These are phyloP conservation scores for Curvularia spicifera DNA, from an alignment of 2,329 filamentous ascomycete species.

Conservation along the genomic window DNA sequence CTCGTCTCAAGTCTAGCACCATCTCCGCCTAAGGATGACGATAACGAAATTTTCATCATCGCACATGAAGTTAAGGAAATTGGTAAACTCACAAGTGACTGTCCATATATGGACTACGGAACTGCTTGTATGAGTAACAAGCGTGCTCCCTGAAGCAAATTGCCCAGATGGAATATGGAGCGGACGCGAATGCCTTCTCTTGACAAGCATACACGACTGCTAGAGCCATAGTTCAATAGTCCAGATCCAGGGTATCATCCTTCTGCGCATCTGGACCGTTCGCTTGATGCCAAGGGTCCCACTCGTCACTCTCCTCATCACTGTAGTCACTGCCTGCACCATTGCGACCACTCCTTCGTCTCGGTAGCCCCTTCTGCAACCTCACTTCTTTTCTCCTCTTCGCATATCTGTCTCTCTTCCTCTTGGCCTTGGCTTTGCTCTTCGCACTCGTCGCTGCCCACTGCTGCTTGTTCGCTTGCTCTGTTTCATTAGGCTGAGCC, in stretches of 20 bases:
- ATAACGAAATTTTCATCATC: slow-evolving; percentile 88
- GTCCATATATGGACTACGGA: background rate
- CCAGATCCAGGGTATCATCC: slow-evolving; percentile 51
- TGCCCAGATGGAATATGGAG: too few relatives aligned
- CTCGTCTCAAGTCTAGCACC: slow-evolving; percentile 30
- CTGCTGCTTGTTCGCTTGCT: slow-evolving; percentile 32
- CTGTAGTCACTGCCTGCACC: slow-evolving; percentile 27
- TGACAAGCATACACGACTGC: background rate
- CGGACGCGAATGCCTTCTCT: background rate
- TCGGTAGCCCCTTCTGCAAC: slow-evolving; percentile 20
- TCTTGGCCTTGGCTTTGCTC: slow-evolving; percentile 35
- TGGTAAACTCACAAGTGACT: slow-evolving; percentile 17
- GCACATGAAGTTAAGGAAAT: slow-evolving; percentile 13
- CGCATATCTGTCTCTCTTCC: slow-evolving; percentile 34
- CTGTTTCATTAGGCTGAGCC: slow-evolving; percentile 20
- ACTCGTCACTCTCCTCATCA: slow-evolving; percentile 47
- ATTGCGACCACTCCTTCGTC: slow-evolving; percentile 14
- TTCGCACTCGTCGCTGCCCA: slow-evolving; percentile 38
- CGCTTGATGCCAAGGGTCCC: slow-evolving; percentile 55
- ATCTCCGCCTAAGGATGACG: slow-evolving; percentile 95
- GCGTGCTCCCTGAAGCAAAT: background rate
- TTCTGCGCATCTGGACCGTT: slow-evolving; percentile 54
- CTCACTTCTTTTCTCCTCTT: slow-evolving; percentile 34
- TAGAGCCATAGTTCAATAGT: slow-evolving; percentile 50
- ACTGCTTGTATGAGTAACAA: background rate